Base-by-base conservation (phyloP, 768 basidiomycete genomes). In the Psilocybe cubensis region DNA sequence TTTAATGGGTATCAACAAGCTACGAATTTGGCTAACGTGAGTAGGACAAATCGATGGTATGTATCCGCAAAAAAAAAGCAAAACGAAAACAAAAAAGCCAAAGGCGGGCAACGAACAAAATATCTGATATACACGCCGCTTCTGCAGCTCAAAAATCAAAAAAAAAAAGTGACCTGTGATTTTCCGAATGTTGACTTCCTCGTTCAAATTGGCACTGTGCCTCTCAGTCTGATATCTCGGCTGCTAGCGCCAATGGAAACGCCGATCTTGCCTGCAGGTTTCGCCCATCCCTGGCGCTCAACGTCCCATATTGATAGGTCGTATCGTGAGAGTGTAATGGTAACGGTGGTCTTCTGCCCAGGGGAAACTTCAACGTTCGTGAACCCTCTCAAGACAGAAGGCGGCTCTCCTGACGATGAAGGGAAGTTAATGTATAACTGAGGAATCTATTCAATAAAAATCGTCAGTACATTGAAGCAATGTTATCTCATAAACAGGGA, bases 271-370 rank as follows among this genome's bases (percentile, higher is more conserved):
- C 91, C 92, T 1, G 71, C 64, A 1, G 92, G 91, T 61, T 81
- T 83, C 59, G 76, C 75, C 92, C 93, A 94, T 2, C 88, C 85
- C 70, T 94, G 92, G 23, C 77, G 75, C 9, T 71, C 80, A 1
- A 81, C 82, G 69, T 94, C 89, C 93, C 91, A 94, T 53, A 91
- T 79, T 20, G 85, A 88, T 63, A 91, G 63, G 61, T 89, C 87
- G 63, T 90, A 86, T 31, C 87, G 77, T 12, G 89, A 86, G 28
- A 92, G 74, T 7, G 76, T 79, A 62, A 92, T 78, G 5, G 74
- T 78, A 1, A 85, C 83, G 7, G 59, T 68, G 56, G 68, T 68
- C 23, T 67, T 78, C 65, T 85, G 68, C 1, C 83, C 83, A 1
- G 84, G 78, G 2, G 64, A 48, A 0, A 89, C 60, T 8, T 77